Evolutionary conservation across 495 filamentous ascomycete genomes (phyloP).

Genomic region (Paragyromitra xinjiangensis): DNA sequence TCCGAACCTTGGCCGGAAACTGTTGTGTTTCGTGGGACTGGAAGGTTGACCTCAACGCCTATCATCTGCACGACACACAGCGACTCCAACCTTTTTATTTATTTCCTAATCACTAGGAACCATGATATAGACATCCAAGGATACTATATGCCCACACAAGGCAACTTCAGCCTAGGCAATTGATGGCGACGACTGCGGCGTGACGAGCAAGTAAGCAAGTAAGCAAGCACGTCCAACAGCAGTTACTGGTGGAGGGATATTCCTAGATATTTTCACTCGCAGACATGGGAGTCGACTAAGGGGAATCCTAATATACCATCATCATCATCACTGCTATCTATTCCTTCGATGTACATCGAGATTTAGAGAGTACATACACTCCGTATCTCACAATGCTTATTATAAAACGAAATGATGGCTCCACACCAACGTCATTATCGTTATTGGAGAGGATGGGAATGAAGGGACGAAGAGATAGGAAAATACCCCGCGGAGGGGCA

Average conservation of each 20-base stretch:
- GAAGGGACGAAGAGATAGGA: neutral
- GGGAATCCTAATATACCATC: conserved; percentile 4
- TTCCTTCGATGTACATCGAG: conserved; percentile 14
- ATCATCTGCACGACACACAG: conserved; percentile 24
- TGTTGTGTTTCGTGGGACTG: conserved; percentile 28
- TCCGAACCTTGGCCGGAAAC: conserved; percentile 30
- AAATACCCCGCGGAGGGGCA: conserved; percentile 37
- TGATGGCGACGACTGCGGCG: conserved; percentile 20
- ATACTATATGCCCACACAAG: conserved; percentile 29
- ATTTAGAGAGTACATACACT: conserved; percentile 9
- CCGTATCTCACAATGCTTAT: conserved; percentile 5
- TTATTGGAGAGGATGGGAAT: conserved; percentile 5
- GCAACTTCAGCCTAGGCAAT: conserved; percentile 24
- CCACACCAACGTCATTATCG: conserved; percentile 3
- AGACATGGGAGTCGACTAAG: conserved; percentile 4
- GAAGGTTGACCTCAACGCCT: conserved; percentile 24
- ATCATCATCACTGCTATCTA: conserved; percentile 10
- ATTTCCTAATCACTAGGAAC: conserved; percentile 20
- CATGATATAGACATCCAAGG: conserved; percentile 26
- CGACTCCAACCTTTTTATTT: conserved; percentile 23
- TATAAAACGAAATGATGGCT: neutral
- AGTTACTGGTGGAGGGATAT: conserved; percentile 26
- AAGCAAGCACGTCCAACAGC: conserved; percentile 21
- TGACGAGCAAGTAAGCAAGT: neutral
- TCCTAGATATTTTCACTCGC: neutral